Evolutionary conservation across 2,329 filamentous ascomycete genomes (phyloP), one percentile per base, ranked within the genome.

Genomic region (Westerdykella ornata): DNA sequence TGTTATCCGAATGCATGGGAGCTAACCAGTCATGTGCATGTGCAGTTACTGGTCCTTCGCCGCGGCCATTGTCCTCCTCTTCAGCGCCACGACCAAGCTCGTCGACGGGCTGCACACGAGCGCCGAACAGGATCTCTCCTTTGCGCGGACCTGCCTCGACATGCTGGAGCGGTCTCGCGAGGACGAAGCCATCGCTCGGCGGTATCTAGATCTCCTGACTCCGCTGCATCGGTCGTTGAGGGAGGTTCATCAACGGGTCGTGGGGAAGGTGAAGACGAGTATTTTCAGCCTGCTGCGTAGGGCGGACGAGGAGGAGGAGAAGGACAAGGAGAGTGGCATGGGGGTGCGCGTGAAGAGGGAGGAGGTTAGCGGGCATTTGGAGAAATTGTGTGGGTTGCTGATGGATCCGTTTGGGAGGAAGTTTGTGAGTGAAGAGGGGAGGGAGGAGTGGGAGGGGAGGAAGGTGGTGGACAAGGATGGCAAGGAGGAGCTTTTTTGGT

Each of bases 351-450:
- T 64, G 3, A 62, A 55, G 2, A 62, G 53, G 42, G 43, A 49
- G 18, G 62, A 66, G 38, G 59, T 66, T 47, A 55, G 54, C 2
- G 59, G 61, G 0, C 60, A 65, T n/a, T 56, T 57, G 2, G 59
- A 61, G 44, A 65, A 63, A 45, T 45, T 67, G 12, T 60, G 55
- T 1, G 17, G 49, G 4, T 46, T 67, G 16, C 53, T 67, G 2
- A 59, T 50, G 1, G 62, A 67, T 44, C 63, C 62, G 5, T 67
- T 65, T 38, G 62, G 62, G 7, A 48, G 62, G 19, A 63, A 57
- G 53, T 79, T 78, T 52, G 94, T 90, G 62, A 76, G 77, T 9
- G 70, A 90, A 7, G 88, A 94, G 68, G 74, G 77, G 9, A 71
- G 76, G 28, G 86, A 77, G 0, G 82, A 85, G 56, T 76, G 84